phyloP scores from a whole-genome alignment of 2,329 filamentous ascomycete species.

The Phyllosticta paracitricarpa region DNA sequence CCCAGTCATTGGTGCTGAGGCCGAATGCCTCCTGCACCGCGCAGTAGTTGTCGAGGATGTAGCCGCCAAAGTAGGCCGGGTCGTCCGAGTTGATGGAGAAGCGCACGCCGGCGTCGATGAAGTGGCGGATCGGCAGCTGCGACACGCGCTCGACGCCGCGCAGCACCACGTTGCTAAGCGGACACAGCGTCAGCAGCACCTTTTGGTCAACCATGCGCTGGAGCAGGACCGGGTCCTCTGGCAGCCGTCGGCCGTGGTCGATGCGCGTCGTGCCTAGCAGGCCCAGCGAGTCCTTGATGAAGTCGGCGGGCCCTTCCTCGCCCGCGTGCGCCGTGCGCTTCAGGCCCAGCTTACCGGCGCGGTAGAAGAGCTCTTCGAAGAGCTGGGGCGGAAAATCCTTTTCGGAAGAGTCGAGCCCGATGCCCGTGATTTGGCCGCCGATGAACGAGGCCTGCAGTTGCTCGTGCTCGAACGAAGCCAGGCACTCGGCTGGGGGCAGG shows the following conservation, averaged over 20 bases:
- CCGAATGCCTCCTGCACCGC: slow-evolving; percentile 63
- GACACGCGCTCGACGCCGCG: slow-evolving; percentile 44
- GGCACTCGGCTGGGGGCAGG: slow-evolving; percentile 50
- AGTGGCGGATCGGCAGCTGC: slow-evolving; percentile 51
- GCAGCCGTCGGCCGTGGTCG: slow-evolving; percentile 62
- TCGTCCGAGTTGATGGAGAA: slow-evolving; percentile 70
- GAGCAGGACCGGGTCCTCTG: slow-evolving; percentile 50
- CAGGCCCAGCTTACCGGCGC: slow-evolving; percentile 42
- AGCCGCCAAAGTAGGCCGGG: slow-evolving; percentile 66
- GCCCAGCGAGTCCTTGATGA: slow-evolving; percentile 55
- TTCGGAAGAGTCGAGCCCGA: slow-evolving; percentile 59
- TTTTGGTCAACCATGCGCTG: slow-evolving; percentile 45
- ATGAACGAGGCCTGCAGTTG: slow-evolving; percentile 36
- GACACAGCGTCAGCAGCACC: slow-evolving; percentile 61
- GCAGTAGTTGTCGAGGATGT: slow-evolving; percentile 65
- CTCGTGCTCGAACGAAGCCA: slow-evolving; percentile 36
- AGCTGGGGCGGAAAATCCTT: slow-evolving; percentile 35
- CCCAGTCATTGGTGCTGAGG: slow-evolving; percentile 57
- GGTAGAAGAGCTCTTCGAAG: slow-evolving; percentile 53
- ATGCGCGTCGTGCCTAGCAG: slow-evolving; percentile 54
- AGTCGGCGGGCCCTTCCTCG: slow-evolving; percentile 61
- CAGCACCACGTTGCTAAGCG: slow-evolving; percentile 60
- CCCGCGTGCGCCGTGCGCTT: slow-evolving; percentile 64
- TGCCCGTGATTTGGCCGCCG: slow-evolving; percentile 47
- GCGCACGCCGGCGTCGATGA: slow-evolving; percentile 52